Conservation (phyloP, 2,329 filamentous ascomycete species). For the Fusarium sacchari region DNA sequence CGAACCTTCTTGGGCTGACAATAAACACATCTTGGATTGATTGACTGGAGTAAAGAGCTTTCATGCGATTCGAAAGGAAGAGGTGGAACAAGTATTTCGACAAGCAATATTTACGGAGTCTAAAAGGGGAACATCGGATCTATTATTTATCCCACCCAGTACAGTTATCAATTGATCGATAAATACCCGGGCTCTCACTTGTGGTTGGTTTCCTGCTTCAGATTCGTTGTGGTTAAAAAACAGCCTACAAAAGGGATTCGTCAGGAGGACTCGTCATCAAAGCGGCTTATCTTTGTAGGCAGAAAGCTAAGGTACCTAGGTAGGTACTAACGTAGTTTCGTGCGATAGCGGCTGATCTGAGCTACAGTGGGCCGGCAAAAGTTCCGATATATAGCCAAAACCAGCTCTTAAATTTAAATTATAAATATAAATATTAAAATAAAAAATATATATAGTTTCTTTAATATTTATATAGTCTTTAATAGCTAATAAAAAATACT, state of each 20-base stretch:
- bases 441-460: too few relatives aligned
- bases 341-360: slow-evolving; percentile 1
- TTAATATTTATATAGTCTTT: too few relatives aligned
- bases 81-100: neutral
- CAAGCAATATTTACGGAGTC: neutral
- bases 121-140: neutral
- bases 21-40: slow-evolving; percentile 67
- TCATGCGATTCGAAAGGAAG: neutral
- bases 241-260: neutral
- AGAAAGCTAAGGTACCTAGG: too few relatives aligned
- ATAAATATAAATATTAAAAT: too few relatives aligned
- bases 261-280: slow-evolving; percentile 31
- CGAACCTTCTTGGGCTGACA: slow-evolving; percentile 71
- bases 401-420: too few relatives aligned
- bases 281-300: slow-evolving; percentile 18
- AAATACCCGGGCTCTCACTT: neutral
- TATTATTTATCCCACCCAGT: neutral
- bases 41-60: neutral
- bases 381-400: too few relatives aligned
- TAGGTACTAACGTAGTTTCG: too few relatives aligned
- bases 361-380: too few relatives aligned
- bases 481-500: too few relatives aligned
- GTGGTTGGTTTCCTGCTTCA: neutral
- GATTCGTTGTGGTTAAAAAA: neutral
- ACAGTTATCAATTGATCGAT: neutral